Evolutionary conservation across 176 grass and related monocot genomes (phyloP).

Genomic region (Ananas comosus): DNA sequence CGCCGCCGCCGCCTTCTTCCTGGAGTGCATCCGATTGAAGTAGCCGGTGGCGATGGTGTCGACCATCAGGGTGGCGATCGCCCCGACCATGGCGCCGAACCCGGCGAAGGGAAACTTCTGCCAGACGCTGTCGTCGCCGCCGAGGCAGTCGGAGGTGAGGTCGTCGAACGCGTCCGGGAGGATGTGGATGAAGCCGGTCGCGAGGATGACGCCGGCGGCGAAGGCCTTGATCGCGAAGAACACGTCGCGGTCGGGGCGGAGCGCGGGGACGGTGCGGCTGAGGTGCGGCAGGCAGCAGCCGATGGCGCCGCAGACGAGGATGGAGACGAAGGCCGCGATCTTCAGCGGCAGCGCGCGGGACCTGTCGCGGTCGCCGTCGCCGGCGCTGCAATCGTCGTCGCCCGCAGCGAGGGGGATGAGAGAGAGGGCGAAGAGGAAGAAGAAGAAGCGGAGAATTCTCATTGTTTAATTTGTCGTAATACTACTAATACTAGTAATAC

Average conservation of each 20-base stretch:
- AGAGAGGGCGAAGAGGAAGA: background rate
- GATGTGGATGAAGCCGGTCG: conserved; percentile 51
- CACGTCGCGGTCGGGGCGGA: conserved; percentile 32
- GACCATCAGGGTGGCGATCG: conserved; percentile 47
- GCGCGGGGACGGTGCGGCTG: conserved; percentile 26
- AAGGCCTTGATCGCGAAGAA: conserved; percentile 57
- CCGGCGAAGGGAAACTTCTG: conserved; percentile 42
- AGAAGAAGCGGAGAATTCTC: background rate
- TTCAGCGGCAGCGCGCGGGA: conserved; percentile 24
- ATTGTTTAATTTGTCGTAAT: background rate
- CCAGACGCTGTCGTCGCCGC: conserved; percentile 18
- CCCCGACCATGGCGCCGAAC: conserved; percentile 50
- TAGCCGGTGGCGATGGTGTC: conserved; percentile 55
- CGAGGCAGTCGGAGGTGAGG: conserved; percentile 23
- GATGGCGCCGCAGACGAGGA: conserved; percentile 40
- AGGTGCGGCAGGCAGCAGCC: conserved; percentile 38
- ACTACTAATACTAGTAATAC: no score
- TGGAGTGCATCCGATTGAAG: conserved; percentile 30
- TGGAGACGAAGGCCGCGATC: conserved; percentile 45
- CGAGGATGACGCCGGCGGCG: conserved; percentile 49
- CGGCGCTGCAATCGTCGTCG: conserved; percentile 3
- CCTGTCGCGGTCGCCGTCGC: background rate
- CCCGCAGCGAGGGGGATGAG: conserved; percentile 6
- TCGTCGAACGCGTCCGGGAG: conserved; percentile 40
- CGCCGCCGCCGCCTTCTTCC: background rate